These are phyloP conservation scores for Boletus eberwhitei DNA, from an alignment of 768 basidiomycete species.

Conservation along the genomic window DNA sequence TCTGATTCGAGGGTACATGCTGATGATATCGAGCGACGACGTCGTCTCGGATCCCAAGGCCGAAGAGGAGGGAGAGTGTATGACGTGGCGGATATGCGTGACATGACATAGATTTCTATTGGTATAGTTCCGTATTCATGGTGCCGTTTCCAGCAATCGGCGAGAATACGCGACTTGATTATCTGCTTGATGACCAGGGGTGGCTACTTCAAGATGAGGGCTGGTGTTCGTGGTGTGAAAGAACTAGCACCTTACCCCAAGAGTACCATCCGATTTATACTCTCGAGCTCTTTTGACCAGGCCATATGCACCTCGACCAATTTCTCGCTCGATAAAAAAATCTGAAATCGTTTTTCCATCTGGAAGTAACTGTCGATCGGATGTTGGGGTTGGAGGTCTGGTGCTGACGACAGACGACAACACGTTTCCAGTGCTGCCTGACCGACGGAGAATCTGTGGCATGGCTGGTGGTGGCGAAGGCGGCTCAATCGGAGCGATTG, in stretches of 20 bases:
- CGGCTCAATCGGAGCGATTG: constrained; percentile 72
- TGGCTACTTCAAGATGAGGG: constrained; percentile 47
- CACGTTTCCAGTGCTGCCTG: constrained; percentile 59
- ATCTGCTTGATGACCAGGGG: constrained; percentile 95
- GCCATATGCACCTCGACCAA: constrained; percentile 93
- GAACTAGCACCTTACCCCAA: constrained; percentile 64
- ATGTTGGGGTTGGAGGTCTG: constrained; percentile 59
- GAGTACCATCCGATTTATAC: constrained; percentile 64
- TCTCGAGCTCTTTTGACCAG: constrained; percentile 89
- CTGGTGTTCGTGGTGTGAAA: neutral
- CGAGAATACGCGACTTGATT: constrained; percentile 96
- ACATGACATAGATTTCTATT: constrained; percentile 96
- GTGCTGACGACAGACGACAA: constrained; percentile 60
- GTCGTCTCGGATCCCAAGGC: constrained; percentile 79
- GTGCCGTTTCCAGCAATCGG: constrained; percentile 99
- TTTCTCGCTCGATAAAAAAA: constrained; percentile 82
- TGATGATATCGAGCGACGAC: constrained; percentile 19
- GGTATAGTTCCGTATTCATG: constrained; percentile 93
- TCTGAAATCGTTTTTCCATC: constrained; percentile 79
- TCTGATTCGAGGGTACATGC: constrained; percentile 8
- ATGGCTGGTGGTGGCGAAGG: constrained; percentile 60
- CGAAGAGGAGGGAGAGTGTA: constrained; percentile 76
- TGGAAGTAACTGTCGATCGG: constrained; percentile 23
- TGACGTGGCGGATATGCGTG: constrained; percentile 76
- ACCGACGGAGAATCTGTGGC: constrained; percentile 61